A percentile compares a stretch with the other conserved stretches of the same genome.
phyloP scores from a whole-genome alignment of 1,284 basidiomycete species.

The Sparassis latifolia region DNA sequence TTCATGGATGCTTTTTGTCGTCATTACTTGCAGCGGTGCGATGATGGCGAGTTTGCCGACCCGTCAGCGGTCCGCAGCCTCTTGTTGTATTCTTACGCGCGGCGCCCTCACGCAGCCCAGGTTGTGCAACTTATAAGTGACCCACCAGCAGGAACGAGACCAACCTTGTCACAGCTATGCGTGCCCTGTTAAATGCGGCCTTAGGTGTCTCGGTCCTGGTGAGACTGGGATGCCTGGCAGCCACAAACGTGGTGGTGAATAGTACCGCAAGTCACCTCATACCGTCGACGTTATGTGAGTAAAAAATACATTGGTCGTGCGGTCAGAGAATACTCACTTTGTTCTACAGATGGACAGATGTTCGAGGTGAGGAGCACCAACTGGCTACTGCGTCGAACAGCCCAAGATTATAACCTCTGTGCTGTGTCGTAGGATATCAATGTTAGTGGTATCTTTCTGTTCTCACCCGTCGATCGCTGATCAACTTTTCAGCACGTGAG shows the following conservation, averaged over 20 bases:
- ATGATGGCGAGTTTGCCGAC: no score
- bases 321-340: not conserved
- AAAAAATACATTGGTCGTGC: not conserved
- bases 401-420: no score
- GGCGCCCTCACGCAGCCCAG: no score
- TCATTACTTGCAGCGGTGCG: no score
- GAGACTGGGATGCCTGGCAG: conserved; percentile 9
- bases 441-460: conserved; percentile 18
- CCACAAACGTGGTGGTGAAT: conserved; percentile 16
- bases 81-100: no score
- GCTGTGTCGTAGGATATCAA: conserved; percentile 29
- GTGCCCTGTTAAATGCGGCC: not conserved
- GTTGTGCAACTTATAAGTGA: no score
- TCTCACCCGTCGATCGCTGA: not conserved
- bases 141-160: no score
- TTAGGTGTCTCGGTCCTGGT: not conserved
- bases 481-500: not conserved
- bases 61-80: no score
- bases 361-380: conserved; percentile 26
- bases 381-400: no score
- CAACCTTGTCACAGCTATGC: no score
- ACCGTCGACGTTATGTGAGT: conserved; percentile 26
- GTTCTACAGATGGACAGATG: conserved; percentile 30
- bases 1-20: no score
- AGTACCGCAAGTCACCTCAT: conserved; percentile 19